Evolutionary conservation across 768 basidiomycete genomes (phyloP), one percentile per base, ranked within the genome.

Genomic region (Lanmaoa pseudosensibilis): DNA sequence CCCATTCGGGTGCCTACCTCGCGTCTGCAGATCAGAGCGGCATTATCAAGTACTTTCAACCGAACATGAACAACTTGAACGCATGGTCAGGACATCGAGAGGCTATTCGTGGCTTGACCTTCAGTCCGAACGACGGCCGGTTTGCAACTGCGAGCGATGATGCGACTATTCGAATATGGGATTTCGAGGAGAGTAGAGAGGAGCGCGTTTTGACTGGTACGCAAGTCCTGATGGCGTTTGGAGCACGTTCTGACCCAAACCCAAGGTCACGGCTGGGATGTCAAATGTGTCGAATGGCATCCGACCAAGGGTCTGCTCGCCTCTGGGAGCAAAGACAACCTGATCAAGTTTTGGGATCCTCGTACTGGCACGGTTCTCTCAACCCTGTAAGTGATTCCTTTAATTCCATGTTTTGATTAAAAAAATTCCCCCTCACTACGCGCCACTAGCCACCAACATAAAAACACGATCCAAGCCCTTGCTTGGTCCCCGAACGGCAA

Each of bases 341-440:
- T 93, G 64, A 93, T 98, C 74, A 98, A 98, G 67, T 99, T 99
- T 75, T 99, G 97, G 97, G 97, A 99, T 71, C 97, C 97, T 21
- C 81, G 97, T 37, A 93, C 92, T 11, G 92, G 90, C 36, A 94
- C 91, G 0, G 85, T 87, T 11, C 80, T 99, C 8, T 92, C 93
- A 6, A 97, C 95, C 0, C 75, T 98, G 94, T 95, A 69, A 57
- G 88, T 74, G 19, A 19, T 46, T 43, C 30, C 30, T 41, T 34
- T 19, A 1, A 49, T 5, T 54, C 16, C 27, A 30, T 8, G 37
- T 32, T 21, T 4, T 16, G n/a, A 4, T 27, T 3, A 13, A 9
- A 36, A 12, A 11, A 21, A 10, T 6, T 1, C 4, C 9, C 9
- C 11, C 18, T 47, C 32, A 54, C 4, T 43, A 9, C 25, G 11